Base-by-base conservation (phyloP, 257 asterid genomes). In the Eucommia ulmoides region DNA sequence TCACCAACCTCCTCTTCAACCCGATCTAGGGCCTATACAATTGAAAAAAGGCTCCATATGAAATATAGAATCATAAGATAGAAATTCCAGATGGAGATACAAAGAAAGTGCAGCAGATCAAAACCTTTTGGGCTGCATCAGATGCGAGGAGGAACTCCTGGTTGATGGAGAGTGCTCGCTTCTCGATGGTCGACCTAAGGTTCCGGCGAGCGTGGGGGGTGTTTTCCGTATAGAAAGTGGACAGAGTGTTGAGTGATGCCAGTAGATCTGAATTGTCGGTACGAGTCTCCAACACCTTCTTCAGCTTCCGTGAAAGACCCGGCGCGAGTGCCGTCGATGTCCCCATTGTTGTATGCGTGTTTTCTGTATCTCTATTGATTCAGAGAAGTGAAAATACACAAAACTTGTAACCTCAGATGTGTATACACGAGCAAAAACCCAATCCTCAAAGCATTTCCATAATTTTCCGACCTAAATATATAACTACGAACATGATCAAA, bases 261-360 rank as follows among this genome's bases (percentile, higher is more conserved):
- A 89, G 81, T 53, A 85, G 81, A 76, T 89, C 96, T 65, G 93
- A 68, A 22, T 67, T 66, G 62, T 82, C 98, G 18, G 93, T 85
- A 52, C 96, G 94, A 56, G 98, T 89, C 55, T 89, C 96, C 70
- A 85, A 52, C 20, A 89, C 98, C 74, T 89, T 89, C 84, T 89
- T 89, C 76, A 89, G 93, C 88, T 89, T 89, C 81, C 98, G 78
- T 7, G 98, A 80, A 51, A 89, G 83, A 52, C 98, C 98, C 73
- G 98, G 98, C 65, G 98, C 98, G 80, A 89, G 70, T 61, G 94
- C 94, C 72, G 92, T 72, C 65, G 81, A 76, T 50, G 88, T 78
- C 72, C 87, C 93, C 97, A 83, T 83, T 20, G 10, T 33, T 50
- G 20, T 52, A 56, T 33, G n/a, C n/a, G n/a, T n/a, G n/a, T n/a